Evolutionary conservation across 2,329 filamentous ascomycete species (phyloP), one percentile per base, ranked within the genome.

Genomic region (Biscogniauxia mediterranea): DNA sequence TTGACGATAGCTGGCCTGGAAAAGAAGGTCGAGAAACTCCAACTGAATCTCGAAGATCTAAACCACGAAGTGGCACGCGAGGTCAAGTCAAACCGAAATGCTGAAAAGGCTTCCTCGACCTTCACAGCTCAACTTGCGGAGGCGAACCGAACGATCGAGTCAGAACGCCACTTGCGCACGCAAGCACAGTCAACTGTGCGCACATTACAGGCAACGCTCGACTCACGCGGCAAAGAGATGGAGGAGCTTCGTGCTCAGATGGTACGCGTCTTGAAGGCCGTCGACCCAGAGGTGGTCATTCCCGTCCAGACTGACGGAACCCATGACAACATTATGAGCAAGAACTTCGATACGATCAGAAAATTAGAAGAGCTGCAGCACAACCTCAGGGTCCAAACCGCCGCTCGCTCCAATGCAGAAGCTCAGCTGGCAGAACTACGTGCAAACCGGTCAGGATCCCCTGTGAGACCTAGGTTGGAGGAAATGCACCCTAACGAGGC

Each of bases 11-110:
- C 90, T 0, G 90, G 91, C 1, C 79, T 97, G 7, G 93, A 97
- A 74, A 98, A 98, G 80, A 92, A 95, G 75, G 90, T 95, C 57
- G 94, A 98, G 77, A 97, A 97, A 76, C 82, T 98, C 26, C 86
- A 93, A 56, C 83, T 98, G 51, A 93, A 85, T 70, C 78, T 98
- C 8, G 94, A 99, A 74, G 94, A 99, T 74, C 81, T 97, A 42
- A 96, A 92, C 68, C 94, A 98, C 69, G 93, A 98, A 75, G 85
- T 97, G 58, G 90, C 91, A 55, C 85, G 93, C 28, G 94, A 97
- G 76, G 92, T 93, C 71, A 96, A 97, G 78, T 87, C 88, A 20
- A 95, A 89, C 71, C 88, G 94, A 62, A 95, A 91, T 73, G 94
- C 93, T 3, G 94, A 98, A 76, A 96, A 97, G 75, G 85, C 88